Base-by-base conservation (phyloP, 2,329 filamentous ascomycete species). In the Aureobasidium musti region DNA sequence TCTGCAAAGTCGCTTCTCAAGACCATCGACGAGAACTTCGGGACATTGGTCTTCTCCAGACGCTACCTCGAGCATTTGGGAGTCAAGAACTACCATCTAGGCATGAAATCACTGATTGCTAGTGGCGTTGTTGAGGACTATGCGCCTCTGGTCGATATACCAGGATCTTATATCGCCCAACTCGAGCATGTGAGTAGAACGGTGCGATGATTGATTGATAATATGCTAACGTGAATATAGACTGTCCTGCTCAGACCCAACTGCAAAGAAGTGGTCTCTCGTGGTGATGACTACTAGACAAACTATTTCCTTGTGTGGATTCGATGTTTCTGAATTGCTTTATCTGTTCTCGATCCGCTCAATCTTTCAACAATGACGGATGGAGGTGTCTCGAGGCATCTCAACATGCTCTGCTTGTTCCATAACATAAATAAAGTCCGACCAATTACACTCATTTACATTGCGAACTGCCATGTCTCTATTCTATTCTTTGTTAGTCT, bases 1-100 rank as follows among this genome's bases (percentile, higher is more conserved):
- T 96, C 91, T 53, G 93, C 93, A 67, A 95, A 93, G 82, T 89
- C 88, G 66, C 82, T 98, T 66, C 83, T 97, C 71, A 95, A 86
- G 73, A 89, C 92, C 37, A 97, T 98, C 78, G 95, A 91, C 80
- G 96, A 96, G 84, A 97, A 97, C 80, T 98, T 97, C 77, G 91
- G 92, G 71, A 97, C 92, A 1, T 80, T 98, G 72, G 92, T 92
- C 1, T 98, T 92, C 79, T 97, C 92, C 78, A 85, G 93, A 70
- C 87, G 93, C 71, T 97, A 97, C 77, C 83, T 98, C 68, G 93
- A 97, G 79, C 89, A 93, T 65, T 79, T 97, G n/a, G 93, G 94
- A 30, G 91, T 96, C 77, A 92, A 97, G 69, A 97, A 97, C 79
- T 97, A 98, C 76, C 85, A 97, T 43, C 83, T 97, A 8, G 93